Evolutionary conservation across 331 rosid genomes (phyloP).

Genomic region (Pyracantha coccinea): DNA sequence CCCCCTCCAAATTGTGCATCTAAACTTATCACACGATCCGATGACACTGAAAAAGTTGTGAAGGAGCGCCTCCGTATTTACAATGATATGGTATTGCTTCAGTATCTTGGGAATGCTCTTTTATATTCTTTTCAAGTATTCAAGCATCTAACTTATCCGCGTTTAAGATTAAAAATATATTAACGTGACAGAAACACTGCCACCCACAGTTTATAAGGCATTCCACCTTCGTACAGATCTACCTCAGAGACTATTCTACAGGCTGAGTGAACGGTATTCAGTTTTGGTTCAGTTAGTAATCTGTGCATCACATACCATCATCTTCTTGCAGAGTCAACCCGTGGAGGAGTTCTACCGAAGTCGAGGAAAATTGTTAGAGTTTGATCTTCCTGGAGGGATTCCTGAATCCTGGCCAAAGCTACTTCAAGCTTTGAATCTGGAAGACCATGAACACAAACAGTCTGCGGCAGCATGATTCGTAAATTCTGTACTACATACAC

Average conservation of each 20-base stretch:
- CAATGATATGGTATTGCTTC: conserved; percentile 30
- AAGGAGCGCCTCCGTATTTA: conserved; percentile 35
- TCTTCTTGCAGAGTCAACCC: conserved; percentile 35
- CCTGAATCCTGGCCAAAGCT: conserved; percentile 55
- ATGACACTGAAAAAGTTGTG: conserved; percentile 42
- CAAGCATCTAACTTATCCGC: neutral
- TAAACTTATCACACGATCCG: conserved; percentile 37
- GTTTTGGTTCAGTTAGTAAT: neutral
- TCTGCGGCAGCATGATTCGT: conserved; percentile 36
- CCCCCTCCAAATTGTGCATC: conserved; percentile 44
- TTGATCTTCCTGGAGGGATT: conserved; percentile 47
- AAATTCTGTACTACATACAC: neutral
- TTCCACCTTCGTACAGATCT: neutral
- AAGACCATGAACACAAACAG: conserved; percentile 20
- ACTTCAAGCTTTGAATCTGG: conserved; percentile 39
- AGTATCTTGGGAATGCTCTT: neutral
- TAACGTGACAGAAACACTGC: neutral
- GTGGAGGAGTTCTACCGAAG: conserved; percentile 40
- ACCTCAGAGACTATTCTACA: neutral
- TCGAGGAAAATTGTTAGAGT: conserved; percentile 39
- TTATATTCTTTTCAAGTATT: neutral
- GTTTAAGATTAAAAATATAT: neutral
- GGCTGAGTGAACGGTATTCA: neutral
- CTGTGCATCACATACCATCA: neutral
- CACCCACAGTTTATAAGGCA: neutral